phyloP scores from a whole-genome alignment of 306 rosid genomes.

The Acacia crassicarpa region DNA sequence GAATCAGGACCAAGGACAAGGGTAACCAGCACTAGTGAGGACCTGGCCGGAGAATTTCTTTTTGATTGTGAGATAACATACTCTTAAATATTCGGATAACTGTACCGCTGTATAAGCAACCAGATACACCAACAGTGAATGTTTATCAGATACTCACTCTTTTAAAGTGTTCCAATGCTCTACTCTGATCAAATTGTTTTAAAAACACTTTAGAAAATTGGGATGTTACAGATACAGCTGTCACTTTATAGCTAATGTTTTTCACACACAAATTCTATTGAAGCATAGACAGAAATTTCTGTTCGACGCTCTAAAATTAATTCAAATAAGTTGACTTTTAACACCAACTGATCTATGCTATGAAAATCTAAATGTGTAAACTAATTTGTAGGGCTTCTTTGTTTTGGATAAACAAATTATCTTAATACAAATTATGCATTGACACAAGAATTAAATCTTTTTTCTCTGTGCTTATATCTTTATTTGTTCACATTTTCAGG shows the following conservation, averaged over 20 bases:
- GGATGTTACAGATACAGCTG: not conserved
- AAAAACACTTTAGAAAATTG: too few relatives aligned
- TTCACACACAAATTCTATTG: conserved; percentile 6
- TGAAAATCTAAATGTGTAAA: not conserved
- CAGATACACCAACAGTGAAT: too few relatives aligned
- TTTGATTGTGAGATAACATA: too few relatives aligned
- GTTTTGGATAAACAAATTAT: conserved; percentile 1
- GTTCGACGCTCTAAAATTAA: not conserved
- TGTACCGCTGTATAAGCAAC: too few relatives aligned
- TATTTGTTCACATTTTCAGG: conserved; percentile 57
- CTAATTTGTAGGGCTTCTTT: not conserved
- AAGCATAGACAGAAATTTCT: conserved; percentile 16
- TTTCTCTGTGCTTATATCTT: conserved; percentile 26
- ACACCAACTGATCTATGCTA: not conserved
- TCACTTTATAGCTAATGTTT: not conserved
- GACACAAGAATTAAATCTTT: conserved; percentile 7
- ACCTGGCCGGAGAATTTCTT: too few relatives aligned
- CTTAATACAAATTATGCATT: not conserved
- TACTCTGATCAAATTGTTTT: too few relatives aligned
- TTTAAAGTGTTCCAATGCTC: too few relatives aligned
- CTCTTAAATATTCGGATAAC: too few relatives aligned
- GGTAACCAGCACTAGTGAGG: too few relatives aligned
- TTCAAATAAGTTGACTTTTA: not conserved
- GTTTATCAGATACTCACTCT: too few relatives aligned
- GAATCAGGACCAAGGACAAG: too few relatives aligned